Evolutionary conservation across 1,284 basidiomycete genomes (phyloP).

Genomic region (Cutaneotrichosporon sp.): DNA sequence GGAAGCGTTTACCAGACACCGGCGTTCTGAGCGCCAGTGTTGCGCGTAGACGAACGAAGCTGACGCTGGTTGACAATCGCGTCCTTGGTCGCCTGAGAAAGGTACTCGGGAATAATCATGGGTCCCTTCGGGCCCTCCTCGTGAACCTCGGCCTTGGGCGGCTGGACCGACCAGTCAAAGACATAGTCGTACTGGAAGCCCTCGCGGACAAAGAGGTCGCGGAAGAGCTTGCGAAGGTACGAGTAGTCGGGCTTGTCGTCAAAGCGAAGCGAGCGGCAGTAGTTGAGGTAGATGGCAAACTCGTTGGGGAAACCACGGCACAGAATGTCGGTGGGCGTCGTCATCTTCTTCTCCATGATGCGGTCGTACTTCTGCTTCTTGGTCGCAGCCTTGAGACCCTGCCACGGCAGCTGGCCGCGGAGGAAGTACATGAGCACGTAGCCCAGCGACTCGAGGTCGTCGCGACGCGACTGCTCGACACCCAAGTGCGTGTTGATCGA

Average conservation of each 20-base stretch:
- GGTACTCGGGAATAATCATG: neutral
- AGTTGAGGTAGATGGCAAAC: conserved; percentile 96
- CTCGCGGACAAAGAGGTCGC: conserved; percentile 92
- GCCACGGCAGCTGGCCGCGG: conserved; percentile 92
- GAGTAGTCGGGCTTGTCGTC: conserved; percentile 98
- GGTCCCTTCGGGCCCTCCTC: neutral
- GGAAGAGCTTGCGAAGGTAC: conserved; percentile 95
- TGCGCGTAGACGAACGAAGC: conserved; percentile 43
- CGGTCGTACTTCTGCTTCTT: conserved; percentile 99
- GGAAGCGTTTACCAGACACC: conserved; percentile 20
- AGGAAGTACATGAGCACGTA: conserved; percentile 98
- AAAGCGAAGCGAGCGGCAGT: conserved; percentile 91
- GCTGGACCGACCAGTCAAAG: conserved; percentile 93
- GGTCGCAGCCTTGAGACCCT: conserved; percentile 94
- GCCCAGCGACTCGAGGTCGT: conserved; percentile 91
- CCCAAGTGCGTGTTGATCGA: conserved; percentile 99
- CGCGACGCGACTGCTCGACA: conserved; percentile 92
- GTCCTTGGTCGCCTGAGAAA: conserved; percentile 8
- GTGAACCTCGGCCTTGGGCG: conserved; percentile 17
- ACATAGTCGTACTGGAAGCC: conserved; percentile 98
- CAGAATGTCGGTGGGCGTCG: conserved; percentile 88
- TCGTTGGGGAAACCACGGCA: conserved; percentile 97
- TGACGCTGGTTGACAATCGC: conserved; percentile 29
- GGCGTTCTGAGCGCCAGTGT: conserved; percentile 27
- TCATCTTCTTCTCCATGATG: conserved; percentile 98